Conservation (phyloP, 495 filamentous ascomycete genomes). For the Tuber magnatum region DNA sequence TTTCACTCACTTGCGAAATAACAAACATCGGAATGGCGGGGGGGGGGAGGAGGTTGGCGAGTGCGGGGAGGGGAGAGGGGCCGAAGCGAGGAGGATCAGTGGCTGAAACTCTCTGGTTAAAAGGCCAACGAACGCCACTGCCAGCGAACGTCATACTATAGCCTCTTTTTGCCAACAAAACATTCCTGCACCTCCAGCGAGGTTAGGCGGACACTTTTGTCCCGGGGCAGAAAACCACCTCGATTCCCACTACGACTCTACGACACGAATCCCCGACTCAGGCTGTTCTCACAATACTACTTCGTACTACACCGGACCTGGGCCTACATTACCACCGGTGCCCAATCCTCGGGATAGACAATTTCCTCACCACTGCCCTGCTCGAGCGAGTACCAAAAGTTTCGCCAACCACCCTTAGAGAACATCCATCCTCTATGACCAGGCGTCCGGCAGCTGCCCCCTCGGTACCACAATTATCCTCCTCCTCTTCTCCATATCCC, state of each 20-base stretch:
- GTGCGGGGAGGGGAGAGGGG: not conserved
- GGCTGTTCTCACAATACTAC: not conserved
- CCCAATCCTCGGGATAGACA: not conserved
- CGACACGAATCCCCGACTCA: not conserved
- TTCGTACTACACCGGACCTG: not conserved
- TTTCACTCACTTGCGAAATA: not conserved
- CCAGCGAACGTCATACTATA: not conserved
- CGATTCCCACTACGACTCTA: not conserved
- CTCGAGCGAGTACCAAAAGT: not conserved
- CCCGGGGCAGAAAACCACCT: not conserved
- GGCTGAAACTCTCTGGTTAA: not conserved
- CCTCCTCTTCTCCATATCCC: not conserved
- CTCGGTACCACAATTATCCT: not conserved
- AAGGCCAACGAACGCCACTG: not conserved
- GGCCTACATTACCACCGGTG: not conserved
- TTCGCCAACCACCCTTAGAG: not conserved
- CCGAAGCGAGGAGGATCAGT: not conserved
- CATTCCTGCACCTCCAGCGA: not conserved
- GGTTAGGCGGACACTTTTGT: not conserved
- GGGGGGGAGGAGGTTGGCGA: not conserved
- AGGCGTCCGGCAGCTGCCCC: not conserved
- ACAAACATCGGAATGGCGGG: not conserved
- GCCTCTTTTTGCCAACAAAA: constrained; percentile 4
- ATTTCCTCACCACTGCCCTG: not conserved
- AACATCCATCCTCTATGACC: not conserved